Percentiles rank a stretch among this genome's conserved stretches.
These are phyloP conservation scores for Haplosporangium gracile DNA, from an alignment of 192 early-diverging fungal genomes.

Conservation along the genomic window DNA sequence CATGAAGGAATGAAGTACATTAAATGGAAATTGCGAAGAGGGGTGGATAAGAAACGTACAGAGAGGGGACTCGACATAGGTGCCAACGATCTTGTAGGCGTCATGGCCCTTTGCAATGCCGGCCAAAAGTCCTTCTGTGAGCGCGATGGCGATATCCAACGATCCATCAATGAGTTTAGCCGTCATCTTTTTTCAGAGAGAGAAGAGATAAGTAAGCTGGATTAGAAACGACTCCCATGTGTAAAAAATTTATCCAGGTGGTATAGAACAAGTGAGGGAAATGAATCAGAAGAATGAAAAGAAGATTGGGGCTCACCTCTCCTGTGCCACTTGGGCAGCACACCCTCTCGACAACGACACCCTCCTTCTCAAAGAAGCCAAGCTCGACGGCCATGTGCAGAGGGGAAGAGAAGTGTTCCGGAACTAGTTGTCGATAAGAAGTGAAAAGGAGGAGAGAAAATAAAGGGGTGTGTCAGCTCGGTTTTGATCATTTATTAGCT, in stretches of 20 bases:
- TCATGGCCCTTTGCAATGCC: constrained; percentile 71
- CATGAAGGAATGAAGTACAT: not conserved
- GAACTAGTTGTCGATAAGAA: constrained; percentile 56
- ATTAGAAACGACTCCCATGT: not conserved
- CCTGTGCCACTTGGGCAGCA: constrained; percentile 59
- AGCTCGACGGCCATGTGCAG: constrained; percentile 71
- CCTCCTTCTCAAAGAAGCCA: constrained; percentile 65
- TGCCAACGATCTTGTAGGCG: constrained; percentile 81
- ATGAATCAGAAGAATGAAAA: not conserved
- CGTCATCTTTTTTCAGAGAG: constrained; percentile 70
- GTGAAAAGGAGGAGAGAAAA: not conserved
- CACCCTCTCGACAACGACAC: constrained; percentile 71
- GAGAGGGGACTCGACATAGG: constrained; percentile 82
- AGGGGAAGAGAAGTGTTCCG: constrained; percentile 84
- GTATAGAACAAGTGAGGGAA: not conserved
- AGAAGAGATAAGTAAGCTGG: constrained; percentile 13
- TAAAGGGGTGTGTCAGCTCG: not conserved
- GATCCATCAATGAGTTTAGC: constrained; percentile 72
- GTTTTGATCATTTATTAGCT: not conserved
- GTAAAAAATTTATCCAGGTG: not conserved
- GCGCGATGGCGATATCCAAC: constrained; percentile 86
- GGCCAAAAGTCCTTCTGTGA: constrained; percentile 88
- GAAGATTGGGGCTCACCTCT: constrained; percentile 26
- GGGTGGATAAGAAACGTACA: constrained; percentile 59
- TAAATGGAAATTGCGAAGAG: not conserved